Evolutionary conservation across 345 rosid genomes (phyloP).

Genomic region (Syzygium oleosum): DNA sequence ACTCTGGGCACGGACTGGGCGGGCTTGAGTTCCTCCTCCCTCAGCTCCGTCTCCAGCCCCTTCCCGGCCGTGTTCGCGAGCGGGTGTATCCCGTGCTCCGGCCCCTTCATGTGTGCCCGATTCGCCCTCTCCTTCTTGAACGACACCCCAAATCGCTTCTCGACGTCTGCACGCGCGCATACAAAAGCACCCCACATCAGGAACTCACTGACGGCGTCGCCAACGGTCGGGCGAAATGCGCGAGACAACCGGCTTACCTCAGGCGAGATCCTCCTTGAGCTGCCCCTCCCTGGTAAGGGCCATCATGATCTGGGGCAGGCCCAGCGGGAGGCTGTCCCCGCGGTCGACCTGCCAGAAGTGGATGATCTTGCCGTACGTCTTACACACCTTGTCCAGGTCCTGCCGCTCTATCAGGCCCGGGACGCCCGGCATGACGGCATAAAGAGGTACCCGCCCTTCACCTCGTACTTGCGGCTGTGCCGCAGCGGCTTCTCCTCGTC

Average conservation of each 20-base stretch:
- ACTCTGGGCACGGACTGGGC: conserved; percentile 39
- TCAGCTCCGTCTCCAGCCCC: conserved; percentile 36
- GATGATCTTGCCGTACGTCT: conserved; percentile 61
- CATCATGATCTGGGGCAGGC: conserved; percentile 71
- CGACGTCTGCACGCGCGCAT: conserved; percentile 22
- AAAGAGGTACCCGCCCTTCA: conserved; percentile 70
- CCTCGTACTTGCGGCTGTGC: conserved; percentile 77
- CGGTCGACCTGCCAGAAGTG: conserved; percentile 89
- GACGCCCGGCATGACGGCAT: conserved; percentile 72
- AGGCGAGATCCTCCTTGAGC: conserved; percentile 37
- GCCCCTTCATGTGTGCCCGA: conserved; percentile 56
- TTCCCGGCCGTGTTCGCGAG: conserved; percentile 58
- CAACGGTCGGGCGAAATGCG: neutral
- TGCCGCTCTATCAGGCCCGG: conserved; percentile 48
- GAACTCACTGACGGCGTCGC: neutral
- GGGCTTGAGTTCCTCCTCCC: conserved; percentile 54
- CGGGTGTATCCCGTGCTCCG: conserved; percentile 55
- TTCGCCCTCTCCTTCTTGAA: conserved; percentile 44
- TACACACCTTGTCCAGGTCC: conserved; percentile 61
- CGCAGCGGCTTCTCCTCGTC: conserved; percentile 71
- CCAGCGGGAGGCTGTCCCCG: conserved; percentile 69
- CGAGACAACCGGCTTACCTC: conserved; percentile 10
- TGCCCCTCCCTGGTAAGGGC: conserved; percentile 62
- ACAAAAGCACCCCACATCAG: neutral
- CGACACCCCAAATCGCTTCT: conserved; percentile 34